phyloP scores from a whole-genome alignment of 202 grass and related monocot species.

The Panicum hallii region DNA sequence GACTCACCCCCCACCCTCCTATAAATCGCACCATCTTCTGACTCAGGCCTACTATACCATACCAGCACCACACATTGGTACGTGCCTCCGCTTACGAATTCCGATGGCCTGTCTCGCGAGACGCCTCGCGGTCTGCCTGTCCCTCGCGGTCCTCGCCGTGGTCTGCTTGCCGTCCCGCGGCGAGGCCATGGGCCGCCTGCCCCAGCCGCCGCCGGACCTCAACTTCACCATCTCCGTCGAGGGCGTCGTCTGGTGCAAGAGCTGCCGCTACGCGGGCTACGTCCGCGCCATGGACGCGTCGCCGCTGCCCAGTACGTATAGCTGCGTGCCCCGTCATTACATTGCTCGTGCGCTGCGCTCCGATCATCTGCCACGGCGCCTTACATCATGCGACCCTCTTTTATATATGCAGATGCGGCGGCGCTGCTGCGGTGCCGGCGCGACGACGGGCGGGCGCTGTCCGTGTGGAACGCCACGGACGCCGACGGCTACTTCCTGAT shows the following conservation, averaged over 20 bases:
- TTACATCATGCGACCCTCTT: neutral
- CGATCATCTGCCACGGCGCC: neutral
- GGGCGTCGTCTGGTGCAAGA: slow-evolving; percentile 53
- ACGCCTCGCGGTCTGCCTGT: slow-evolving; percentile 27
- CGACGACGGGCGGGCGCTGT: slow-evolving; percentile 6
- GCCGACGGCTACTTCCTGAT: slow-evolving; percentile 63
- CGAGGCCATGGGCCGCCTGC: slow-evolving; percentile 42
- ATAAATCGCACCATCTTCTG: slow-evolving; percentile 35
- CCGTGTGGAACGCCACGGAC: slow-evolving; percentile 44
- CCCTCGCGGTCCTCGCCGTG: slow-evolving; percentile 21
- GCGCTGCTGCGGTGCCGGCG: slow-evolving; percentile 55
- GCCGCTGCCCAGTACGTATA: slow-evolving; percentile 50
- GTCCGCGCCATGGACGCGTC: slow-evolving; percentile 48
- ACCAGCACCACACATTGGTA: too few relatives aligned
- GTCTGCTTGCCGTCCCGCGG: slow-evolving; percentile 15
- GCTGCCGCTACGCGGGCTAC: slow-evolving; percentile 56
- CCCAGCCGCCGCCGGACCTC: slow-evolving; percentile 38
- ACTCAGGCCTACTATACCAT: neutral
- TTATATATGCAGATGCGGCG: slow-evolving; percentile 33
- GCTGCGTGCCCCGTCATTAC: too few relatives aligned
- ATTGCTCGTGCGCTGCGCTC: neutral
- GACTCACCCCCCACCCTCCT: neutral
- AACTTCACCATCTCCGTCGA: slow-evolving; percentile 60
- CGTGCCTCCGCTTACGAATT: too few relatives aligned
- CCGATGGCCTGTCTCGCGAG: slow-evolving; percentile 8